Base-by-base conservation (phyloP, 1,284 basidiomycete genomes). In the Cutaneotrichosporon sp. region DNA sequence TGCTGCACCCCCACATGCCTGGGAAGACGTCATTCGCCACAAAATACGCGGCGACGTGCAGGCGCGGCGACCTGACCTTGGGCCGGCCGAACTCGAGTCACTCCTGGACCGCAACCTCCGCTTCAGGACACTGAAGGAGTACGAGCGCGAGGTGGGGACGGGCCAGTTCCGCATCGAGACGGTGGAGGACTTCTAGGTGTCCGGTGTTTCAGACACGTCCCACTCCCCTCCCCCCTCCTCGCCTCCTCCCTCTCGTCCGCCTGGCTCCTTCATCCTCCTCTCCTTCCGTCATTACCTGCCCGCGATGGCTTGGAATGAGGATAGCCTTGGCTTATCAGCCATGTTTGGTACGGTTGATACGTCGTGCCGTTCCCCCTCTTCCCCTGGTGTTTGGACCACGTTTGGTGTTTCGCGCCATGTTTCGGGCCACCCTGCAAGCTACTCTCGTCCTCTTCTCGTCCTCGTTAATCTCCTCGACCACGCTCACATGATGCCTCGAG, bases 91-190 rank as follows among this genome's bases (percentile, higher is more conserved):
- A 4, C n/a, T 51, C n/a, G 50, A 49, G 13, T 31, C n/a, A 11
- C n/a, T 51, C 18, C 50, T 51, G 2, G 50, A 7, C 11, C 16
- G 31, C 18, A 51, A 51, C 31, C 50, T 51, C 47, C n/a, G 29
- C 4, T 51, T 51, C 31, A 20, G 29, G n/a, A 51, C 31, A n/a
- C 29, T 33, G 2, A 14, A 51, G 20, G 50, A 51, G 20, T 51
- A 51, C 31, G 29, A 33, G 22, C 45, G 24, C 22, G 45, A 46
- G 45, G 11, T 46, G 11, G 45, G 45, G 11, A 25, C 45, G 22
- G 13, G 24, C 45, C 22, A 46, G 45, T 46, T 42, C 24, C 45
- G 45, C 45, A 46, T 46, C 45, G 45, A 46, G 45, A 46, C 45
- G 3, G 22, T 25, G 4, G 45, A 46, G 45, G 20, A 24, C 22